Evolutionary conservation across 768 basidiomycete species (phyloP), one percentile per base, ranked within the genome.

Genomic region (Royoungia palumana): DNA sequence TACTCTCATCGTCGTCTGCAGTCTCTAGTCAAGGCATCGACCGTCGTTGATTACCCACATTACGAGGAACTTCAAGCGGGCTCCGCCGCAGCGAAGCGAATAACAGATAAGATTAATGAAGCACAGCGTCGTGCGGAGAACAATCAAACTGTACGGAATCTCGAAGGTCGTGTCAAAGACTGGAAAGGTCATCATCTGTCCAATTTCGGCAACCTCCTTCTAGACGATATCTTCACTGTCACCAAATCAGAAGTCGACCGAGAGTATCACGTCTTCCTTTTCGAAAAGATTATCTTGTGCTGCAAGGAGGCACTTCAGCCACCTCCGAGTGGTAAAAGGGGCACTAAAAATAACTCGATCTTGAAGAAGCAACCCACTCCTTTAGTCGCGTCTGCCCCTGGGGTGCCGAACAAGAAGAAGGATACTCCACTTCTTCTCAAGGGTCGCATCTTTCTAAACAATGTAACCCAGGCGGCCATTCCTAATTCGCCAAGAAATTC

Each of bases 111-210:
- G 69, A 93, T 98, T 70, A 98, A 98, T 66, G 96, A 98, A 69
- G 88, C 91, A 21, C 85, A 94, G 67, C 82, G 96, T 41, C 83
- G 89, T 41, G 84, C 89, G 42, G 90, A 97, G 72, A 98, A 99
- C 60, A 75, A 85, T 36, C 86, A 85, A 59, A 96, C 93, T 5
- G 93, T 96, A 47, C 82, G 87, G 68, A 89, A 86, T 58, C 80
- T 99, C 8, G 77, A 85, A 53, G 73, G 75, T 24, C 85, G 96
- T 38, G 93, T 99, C 40, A 92, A 94, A 56, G 96, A 99, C 67
- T 99, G 96, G 96, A 98, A 98, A 68, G 95, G 95, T 11, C 96
- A 99, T 68, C 90, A 95, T 58, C 78, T 97, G 34, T 83, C 83
- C 58, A 89, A 93, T 66, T 98, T 99, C 56, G 96, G 96, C 51